Conservation (phyloP, 2,329 filamentous ascomycete genomes). For the Venturia effusa region DNA sequence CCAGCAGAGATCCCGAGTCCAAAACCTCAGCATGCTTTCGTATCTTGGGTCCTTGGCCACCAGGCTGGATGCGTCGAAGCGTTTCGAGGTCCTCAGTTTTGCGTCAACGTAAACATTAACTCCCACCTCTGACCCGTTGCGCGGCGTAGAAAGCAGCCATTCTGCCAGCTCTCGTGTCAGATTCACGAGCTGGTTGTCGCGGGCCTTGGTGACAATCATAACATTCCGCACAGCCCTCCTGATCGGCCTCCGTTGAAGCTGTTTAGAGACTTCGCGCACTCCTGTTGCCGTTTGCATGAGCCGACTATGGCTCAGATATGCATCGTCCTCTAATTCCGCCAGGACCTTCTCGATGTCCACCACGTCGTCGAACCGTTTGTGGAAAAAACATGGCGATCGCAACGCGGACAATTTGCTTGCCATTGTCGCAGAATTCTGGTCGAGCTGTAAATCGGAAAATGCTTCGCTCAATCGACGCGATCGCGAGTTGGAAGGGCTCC, state of each 20-base stretch:
- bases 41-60: conserved; percentile 65
- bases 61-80: conserved; percentile 69
- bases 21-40: conserved; percentile 79
- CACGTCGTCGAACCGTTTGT: conserved; percentile 90
- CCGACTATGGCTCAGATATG: conserved; percentile 71
- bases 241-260: conserved; percentile 83
- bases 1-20: conserved; percentile 95
- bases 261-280: conserved; percentile 90
- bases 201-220: conserved; percentile 97
- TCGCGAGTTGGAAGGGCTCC: conserved; percentile 34
- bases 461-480: conserved; percentile 50
- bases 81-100: conserved; percentile 77
- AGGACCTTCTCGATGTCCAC: conserved; percentile 92
- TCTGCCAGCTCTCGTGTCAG: conserved; percentile 77
- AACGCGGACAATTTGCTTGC: conserved; percentile 50
- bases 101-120: conserved; percentile 98
- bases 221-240: conserved; percentile 85
- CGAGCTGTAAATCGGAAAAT: conserved; percentile 40
- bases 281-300: conserved; percentile 92
- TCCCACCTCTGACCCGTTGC: conserved; percentile 81
- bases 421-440: conserved; percentile 31
- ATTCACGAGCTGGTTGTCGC: conserved; percentile 85
- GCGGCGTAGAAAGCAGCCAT: conserved; percentile 80
- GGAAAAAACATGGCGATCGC: conserved; percentile 94
- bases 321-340: conserved; percentile 77